Conservation (phyloP, 768 basidiomycete genomes). For the Naematelia encephala region DNA sequence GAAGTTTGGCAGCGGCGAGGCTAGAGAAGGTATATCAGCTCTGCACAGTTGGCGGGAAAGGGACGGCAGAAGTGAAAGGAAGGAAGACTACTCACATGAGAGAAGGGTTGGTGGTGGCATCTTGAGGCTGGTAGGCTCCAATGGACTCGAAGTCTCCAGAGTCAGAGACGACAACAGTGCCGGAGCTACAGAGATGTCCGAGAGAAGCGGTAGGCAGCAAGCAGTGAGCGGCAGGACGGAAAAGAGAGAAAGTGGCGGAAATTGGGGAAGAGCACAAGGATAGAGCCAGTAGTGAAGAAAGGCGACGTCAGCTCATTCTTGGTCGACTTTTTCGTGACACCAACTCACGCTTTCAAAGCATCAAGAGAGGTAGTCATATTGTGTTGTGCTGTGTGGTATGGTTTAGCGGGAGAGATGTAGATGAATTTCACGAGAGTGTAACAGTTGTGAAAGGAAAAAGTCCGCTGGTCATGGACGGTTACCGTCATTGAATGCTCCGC, state of each 20-base stretch:
- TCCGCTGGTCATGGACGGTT: too few species aligned
- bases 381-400: too few species aligned
- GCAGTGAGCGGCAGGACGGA: not conserved
- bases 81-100: conserved; percentile 50
- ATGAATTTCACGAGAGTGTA: too few species aligned
- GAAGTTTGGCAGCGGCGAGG: conserved; percentile 85
- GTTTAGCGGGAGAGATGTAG: too few species aligned
- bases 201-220: not conserved
- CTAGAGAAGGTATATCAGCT: conserved; percentile 53
- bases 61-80: not conserved
- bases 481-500: too few species aligned
- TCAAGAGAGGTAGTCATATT: conserved; percentile 44
- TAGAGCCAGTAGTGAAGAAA: conserved; percentile 6
- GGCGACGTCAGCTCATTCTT: conserved; percentile 9
- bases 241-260: conserved; percentile 1
- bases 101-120: conserved; percentile 98
- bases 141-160: conserved; percentile 95
- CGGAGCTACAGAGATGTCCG: conserved; percentile 55
- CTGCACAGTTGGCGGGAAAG: conserved; percentile 3
- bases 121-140: conserved; percentile 96
- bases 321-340: not conserved
- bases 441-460: too few species aligned
- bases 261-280: not conserved
- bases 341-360: conserved; percentile 44
- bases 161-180: conserved; percentile 95